Percentiles rank a stretch among this genome's conserved stretches.
Conservation (phyloP, 2,329 filamentous ascomycete species). For the Bipolaris victoriae region DNA sequence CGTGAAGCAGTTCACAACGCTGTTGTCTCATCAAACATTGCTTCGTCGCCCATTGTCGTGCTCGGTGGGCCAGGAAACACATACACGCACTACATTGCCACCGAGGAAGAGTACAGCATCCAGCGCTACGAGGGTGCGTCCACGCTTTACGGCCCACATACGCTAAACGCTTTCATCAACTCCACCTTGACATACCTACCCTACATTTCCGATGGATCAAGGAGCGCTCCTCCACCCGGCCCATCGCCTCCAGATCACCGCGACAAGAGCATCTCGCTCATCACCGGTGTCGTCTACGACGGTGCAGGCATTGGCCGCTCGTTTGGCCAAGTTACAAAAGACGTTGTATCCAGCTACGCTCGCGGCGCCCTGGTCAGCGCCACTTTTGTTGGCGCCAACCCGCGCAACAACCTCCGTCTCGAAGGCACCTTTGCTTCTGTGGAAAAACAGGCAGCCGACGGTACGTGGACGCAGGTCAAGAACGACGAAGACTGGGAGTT, state of each 20-base stretch:
- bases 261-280: conserved; percentile 77
- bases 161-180: conserved; percentile 86
- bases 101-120: conserved; percentile 78
- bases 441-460: conserved; percentile 62
- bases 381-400: conserved; percentile 85
- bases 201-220: conserved; percentile 61
- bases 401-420: conserved; percentile 82
- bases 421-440: conserved; percentile 80
- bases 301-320: conserved; percentile 66
- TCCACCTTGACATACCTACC: conserved; percentile 75
- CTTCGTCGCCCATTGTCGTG: conserved; percentile 66
- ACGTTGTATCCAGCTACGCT: conserved; percentile 62
- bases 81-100: conserved; percentile 83
- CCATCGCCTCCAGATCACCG: conserved; percentile 79
- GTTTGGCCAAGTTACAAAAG: conserved; percentile 71
- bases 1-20: conserved; percentile 55
- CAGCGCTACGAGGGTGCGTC: conserved; percentile 96
- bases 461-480: conserved; percentile 69
- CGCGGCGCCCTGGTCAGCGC: conserved; percentile 68
- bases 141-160: conserved; percentile 83
- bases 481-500: conserved; percentile 85
- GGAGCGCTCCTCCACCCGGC: conserved; percentile 54
- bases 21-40: conserved; percentile 29
- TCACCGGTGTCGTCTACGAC: conserved; percentile 79
- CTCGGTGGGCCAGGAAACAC: conserved; percentile 88